Evolutionary conservation across 306 rosid genomes (phyloP).

Genomic region (Rubus parviflorus): DNA sequence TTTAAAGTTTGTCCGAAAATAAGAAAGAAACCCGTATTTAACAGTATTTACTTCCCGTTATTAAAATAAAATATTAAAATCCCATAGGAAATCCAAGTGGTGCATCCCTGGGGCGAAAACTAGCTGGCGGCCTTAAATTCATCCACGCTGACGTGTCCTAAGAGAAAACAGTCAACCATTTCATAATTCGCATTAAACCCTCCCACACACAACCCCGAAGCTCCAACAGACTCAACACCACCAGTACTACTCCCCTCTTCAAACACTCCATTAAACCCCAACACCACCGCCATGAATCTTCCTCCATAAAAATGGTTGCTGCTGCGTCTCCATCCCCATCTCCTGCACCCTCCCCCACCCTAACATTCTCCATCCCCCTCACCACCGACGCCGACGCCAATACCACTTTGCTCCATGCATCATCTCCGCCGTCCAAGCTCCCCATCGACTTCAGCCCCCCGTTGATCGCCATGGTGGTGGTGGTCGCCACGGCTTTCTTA

Average conservation of each 20-base stretch:
- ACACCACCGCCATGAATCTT: conserved; percentile 16
- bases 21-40: not conserved
- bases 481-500: conserved; percentile 80
- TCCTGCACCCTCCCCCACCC: conserved; percentile 14
- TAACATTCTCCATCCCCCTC: conserved; percentile 18
- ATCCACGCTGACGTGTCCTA: not conserved
- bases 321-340: conserved; percentile 15
- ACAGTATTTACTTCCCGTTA: not conserved
- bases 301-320: conserved; percentile 19
- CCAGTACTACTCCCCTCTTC: not conserved
- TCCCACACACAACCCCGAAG: not conserved
- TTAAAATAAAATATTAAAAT: not conserved
- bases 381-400: conserved; percentile 11
- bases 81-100: not conserved
- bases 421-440: conserved; percentile 41
- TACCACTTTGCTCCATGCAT: conserved; percentile 7
- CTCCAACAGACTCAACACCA: not conserved
- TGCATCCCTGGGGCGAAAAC: not conserved
- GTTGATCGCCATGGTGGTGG: conserved; percentile 82
- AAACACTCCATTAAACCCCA: not conserved
- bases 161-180: not conserved
- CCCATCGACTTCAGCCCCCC: conserved; percentile 91
- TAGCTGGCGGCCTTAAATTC: conserved; percentile 1
- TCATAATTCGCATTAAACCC: conserved; percentile 1
- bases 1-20: not conserved